Base-by-base conservation (phyloP, 176 grass and related monocot genomes). In the Musa schizocarpa region DNA sequence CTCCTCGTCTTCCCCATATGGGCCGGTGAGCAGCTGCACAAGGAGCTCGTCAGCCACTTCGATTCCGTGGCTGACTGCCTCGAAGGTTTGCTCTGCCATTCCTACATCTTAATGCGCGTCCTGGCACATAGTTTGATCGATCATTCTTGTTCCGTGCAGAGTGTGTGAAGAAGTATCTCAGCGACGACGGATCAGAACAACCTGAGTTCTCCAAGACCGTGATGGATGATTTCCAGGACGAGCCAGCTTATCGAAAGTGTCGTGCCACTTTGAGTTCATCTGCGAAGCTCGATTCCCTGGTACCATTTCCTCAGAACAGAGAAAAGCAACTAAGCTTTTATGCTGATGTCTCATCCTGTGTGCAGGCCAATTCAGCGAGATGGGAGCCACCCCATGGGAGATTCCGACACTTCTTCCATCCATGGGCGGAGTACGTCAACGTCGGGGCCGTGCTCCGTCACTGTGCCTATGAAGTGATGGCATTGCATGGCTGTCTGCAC, bases 341-440 rank as follows among this genome's bases (percentile, higher is more conserved):
- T 43, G 34, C 34, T 43, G 34, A 43, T 43, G 34, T 43, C 34
- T 50, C 16, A 8, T 21, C 3, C 17, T n/a, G 65, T 63, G 3
- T 78, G 27, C 76, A 89, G 90, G 85, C 87, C 43, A 85, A 85
- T 75, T 94, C 88, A 9, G 91, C 91, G n/a, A 94, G 88, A 80
- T 94, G 87, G 91, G 91, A 94, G 68, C 87, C 85, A 75, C 91
- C 91, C 14, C 91, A 94, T 84, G 91, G 91, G 24, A 87, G 82
- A 84, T 94, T 88, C 81, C 81, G 67, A 72, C 87, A 88, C 66
- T 88, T 94, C 65, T 84, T 83, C 76, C 88, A 90, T 65, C 87
- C 91, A 23, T 94, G 87, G 91, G 69, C 23, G 19, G 81, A 94
- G 71, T 90, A 94, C 54, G 91, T 86, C 25, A 90, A 84, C 14